Evolutionary conservation across 805 yeast species (phyloP), one percentile per base, ranked within the genome.

Genomic region (Wickerhamomyces canadensis): DNA sequence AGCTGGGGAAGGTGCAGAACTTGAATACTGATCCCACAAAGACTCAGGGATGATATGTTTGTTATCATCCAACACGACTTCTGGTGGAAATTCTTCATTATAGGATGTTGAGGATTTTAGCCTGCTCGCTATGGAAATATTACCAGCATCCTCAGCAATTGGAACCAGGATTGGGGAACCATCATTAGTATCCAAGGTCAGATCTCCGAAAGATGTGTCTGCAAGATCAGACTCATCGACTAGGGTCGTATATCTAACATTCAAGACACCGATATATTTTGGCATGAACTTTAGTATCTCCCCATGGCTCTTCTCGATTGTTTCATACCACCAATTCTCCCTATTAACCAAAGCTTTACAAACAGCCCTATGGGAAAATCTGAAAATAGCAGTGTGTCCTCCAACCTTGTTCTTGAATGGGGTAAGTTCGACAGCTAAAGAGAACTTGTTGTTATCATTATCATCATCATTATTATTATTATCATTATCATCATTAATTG

Each of bases 361-460:
- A 14, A 93, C 96, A 0, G 97, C 98, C 41, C 85, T 70, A 48
- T 80, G 84, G 5, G 95, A 83, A 56, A 93, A 93, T 46, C 91
- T 75, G 64, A 91, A 93, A 25, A 93, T 88, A 2, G 97, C 97
- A 0, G 97, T 91, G 57, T 93, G 99, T 0, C 99, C 99, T 7
- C 99, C 99, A 17, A 93, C 98, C 55, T 85, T 88, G 56, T 93
- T 88, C 38, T 81, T 80, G 62, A 89, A 91, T 2, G 98, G 98
- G 37, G 85, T 76, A 41, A 91, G 63, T 57, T 91, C 97, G 1
- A 89, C 96, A 1, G 96, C 84, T 22, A 87, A 61, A 3, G 88
- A 84, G 47, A 68, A 83, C 28, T 67, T 63, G 6, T 62, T 55
- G 6, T 52, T 57, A 9, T 51, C 15, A 21, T 21, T 21, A 21